Evolutionary conservation across 176 grass and related monocot species (phyloP), one percentile per base, ranked within the genome.

Genomic region (Poa pratensis): DNA sequence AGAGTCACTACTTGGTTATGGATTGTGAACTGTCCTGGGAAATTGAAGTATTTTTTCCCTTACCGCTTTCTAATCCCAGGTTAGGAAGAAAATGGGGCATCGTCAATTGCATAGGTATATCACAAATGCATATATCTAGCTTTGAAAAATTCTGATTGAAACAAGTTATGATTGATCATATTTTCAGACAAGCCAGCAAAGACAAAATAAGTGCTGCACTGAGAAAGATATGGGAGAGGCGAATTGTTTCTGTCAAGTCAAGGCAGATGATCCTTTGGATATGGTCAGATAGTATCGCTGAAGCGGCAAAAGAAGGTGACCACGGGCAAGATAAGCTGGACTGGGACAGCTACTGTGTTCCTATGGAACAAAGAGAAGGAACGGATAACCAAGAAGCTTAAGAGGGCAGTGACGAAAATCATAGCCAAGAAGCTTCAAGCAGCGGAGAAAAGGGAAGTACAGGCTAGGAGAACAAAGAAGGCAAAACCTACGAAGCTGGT

Each of bases 21-120:
- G 34, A 64, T 22, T 28, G 12, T 55, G 14, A 57, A 72, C 32
- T 59, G 43, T 43, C 77, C 71, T 7, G 55, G 77, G 22, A 62
- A 24, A 88, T 26, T 65, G 18, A 76, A 87, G 61, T 57, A 22
- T 54, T 60, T 48, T 1, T 77, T 32, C 9, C 72, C 74, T 78
- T 12, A n/a, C 71, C 55, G 20, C 68, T 85, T 73, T 69, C 30
- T 80, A 13, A 72, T 93, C 51, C 65, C 83, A 95, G 96, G 80
- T 98, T 85, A 95, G 84, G 85, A 90, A 85, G 93, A 95, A 93
- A 82, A 94, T 95, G 91, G 87, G 94, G 46, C 76, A 76, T 48
- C 89, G 63, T 63, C 89, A 85, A 39, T 76, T 67, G 75, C 95
- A 92, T 61, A 97, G 91, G 95, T 97, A 90, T 48, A 67, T 34